Base-by-base conservation (phyloP, 176 grass and related monocot species). In the Aegilops bicornis region DNA sequence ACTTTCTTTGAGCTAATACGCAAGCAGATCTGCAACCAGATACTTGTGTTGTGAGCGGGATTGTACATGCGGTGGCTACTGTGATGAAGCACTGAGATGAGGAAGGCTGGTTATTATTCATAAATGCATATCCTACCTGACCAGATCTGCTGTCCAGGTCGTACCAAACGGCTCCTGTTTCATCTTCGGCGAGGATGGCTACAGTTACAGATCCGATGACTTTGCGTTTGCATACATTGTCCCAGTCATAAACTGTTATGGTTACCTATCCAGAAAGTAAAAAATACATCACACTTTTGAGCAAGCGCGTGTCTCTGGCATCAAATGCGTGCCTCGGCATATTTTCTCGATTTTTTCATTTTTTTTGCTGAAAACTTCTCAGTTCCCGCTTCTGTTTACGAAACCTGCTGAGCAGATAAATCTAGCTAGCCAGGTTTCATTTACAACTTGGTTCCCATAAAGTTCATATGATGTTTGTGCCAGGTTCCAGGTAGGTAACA, bases 221-320 rank as follows among this genome's bases (percentile, higher is more conserved):
- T 91, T 93, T 92, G 83, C 84, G 91, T 94, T 98, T 92, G 80
- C 97, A 91, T 85, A 79, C 36, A 30, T 52, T 90, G 85, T 98
- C 93, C 97, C 97, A 98, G 69, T 94, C 93, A 78, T 98, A 96
- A 77, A 98, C 88, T 82, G 88, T 91, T 89, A 98, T 85, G 73
- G 64, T 86, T 76, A 94, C 84, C 84, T 92, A 64, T 37, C 37
- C 73, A 83, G 37, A 76, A 77, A 89, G 24, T 16, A 73, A 6
- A 48, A 73, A 77, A 82, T 17, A 85, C 17, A 36, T 80, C 76
- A 76, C 40, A 36, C 1, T 12, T 78, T 54, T 71, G 36, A 63
- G 62, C 47, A 81, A 61, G 45, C n/a, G 16, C 45, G 45, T 43
- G 35, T 86, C 25, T 66, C 39, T 65, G 25, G 37, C 25, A 72